These are phyloP conservation scores for Vitis cinerea DNA, from an alignment of 164 flowering plant genomes.

Conservation along the genomic window DNA sequence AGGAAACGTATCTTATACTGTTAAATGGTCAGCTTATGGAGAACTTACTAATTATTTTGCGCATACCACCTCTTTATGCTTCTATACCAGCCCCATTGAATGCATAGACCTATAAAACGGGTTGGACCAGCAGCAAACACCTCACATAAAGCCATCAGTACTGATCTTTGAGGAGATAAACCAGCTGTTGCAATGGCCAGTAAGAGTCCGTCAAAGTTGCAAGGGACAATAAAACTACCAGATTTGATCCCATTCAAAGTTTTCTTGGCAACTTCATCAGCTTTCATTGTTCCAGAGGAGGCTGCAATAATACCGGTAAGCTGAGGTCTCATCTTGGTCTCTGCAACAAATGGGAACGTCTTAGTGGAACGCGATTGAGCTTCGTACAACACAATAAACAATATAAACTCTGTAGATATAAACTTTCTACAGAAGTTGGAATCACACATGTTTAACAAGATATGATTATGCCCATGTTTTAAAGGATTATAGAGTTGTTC, in stretches of 20 bases:
- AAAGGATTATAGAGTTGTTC: too few relatives aligned
- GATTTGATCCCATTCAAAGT: conserved; percentile 70
- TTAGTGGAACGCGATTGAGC: background rate
- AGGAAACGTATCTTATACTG: too few relatives aligned
- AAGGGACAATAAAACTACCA: conserved; percentile 66
- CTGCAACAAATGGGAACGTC: conserved; percentile 40
- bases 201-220: conserved; percentile 74
- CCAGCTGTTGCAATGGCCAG: conserved; percentile 83
- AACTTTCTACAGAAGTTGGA: too few relatives aligned
- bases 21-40: background rate
- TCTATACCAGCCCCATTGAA: conserved; percentile 81
- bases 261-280: conserved; percentile 79
- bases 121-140: conserved; percentile 56
- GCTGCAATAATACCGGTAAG: conserved; percentile 68
- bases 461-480: too few relatives aligned
- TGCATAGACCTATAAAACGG: conserved; percentile 59
- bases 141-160: conserved; percentile 71
- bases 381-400: background rate
- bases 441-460: too few relatives aligned
- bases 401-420: background rate
- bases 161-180: conserved; percentile 83
- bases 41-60: conserved; percentile 37
- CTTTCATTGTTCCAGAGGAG: conserved; percentile 73
- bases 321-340: conserved; percentile 57
- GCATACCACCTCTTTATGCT: conserved; percentile 66